A percentile compares a stretch with the other conserved stretches of the same genome.
phyloP scores from a whole-genome alignment of 495 filamentous ascomycete species.

The Annulohypoxylon moriforme region DNA sequence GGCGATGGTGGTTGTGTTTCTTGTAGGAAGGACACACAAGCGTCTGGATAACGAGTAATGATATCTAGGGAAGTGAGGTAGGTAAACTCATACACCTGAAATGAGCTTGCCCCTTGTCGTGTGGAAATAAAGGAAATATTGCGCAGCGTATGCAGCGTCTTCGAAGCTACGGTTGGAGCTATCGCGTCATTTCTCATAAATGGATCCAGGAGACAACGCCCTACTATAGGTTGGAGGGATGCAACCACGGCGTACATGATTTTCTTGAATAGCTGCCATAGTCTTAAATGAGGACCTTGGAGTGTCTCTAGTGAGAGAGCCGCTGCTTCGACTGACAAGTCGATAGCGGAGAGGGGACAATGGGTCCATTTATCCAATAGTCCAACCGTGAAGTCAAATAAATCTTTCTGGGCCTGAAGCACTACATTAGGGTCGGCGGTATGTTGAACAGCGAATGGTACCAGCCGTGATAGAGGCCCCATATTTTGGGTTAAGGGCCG shows the following conservation, averaged over 20 bases:
- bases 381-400: constrained; percentile 75
- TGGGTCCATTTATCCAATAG: constrained; percentile 85
- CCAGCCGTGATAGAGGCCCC: constrained; percentile 80
- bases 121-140: constrained; percentile 90
- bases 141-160: constrained; percentile 81
- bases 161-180: constrained; percentile 78
- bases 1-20: constrained; percentile 67
- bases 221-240: constrained; percentile 76
- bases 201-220: constrained; percentile 65
- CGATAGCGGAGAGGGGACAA: constrained; percentile 86
- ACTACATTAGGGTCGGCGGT: constrained; percentile 69
- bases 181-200: constrained; percentile 57
- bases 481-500: constrained; percentile 81
- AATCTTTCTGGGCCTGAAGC: constrained; percentile 73
- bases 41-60: constrained; percentile 75
- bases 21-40: constrained; percentile 76
- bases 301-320: constrained; percentile 77
- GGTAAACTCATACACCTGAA: constrained; percentile 86
- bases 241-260: constrained; percentile 83
- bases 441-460: constrained; percentile 77
- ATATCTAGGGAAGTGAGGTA: constrained; percentile 91
- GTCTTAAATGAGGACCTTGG: constrained; percentile 73
- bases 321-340: constrained; percentile 75
- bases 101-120: constrained; percentile 74
- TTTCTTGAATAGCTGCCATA: constrained; percentile 87